Evolutionary conservation across 192 early-diverging fungal species (phyloP).

Genomic region (Umbelopsis ramanniana): DNA sequence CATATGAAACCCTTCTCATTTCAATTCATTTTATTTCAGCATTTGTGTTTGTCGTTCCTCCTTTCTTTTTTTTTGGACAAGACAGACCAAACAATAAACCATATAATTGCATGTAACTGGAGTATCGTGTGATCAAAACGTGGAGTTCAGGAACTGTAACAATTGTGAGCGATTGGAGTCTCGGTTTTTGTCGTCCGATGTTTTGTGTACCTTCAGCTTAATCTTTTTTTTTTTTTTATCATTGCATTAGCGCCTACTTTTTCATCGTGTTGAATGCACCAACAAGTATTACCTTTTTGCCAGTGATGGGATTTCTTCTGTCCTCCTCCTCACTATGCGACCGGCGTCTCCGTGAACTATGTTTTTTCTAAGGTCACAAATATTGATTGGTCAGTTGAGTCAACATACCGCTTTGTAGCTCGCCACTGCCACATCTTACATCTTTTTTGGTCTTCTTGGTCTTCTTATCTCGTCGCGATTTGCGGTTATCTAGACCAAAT

Average conservation of each 20-base stretch:
- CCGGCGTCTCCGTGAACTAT: not conserved
- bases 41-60: not conserved
- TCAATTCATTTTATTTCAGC: not conserved
- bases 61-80: not conserved
- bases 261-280: not conserved
- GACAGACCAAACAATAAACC: not conserved
- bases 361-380: not conserved
- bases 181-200: conserved; percentile 35
- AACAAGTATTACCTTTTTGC: conserved; percentile 31
- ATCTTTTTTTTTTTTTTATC: conserved; percentile 21
- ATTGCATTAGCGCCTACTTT: not conserved
- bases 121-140: conserved; percentile 28
- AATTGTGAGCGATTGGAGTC: conserved; percentile 37
- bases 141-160: conserved; percentile 38
- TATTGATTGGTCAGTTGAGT: not conserved
- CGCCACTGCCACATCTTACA: not conserved
- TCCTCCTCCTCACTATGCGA: conserved; percentile 17
- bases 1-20: too few relatives aligned
- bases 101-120: not conserved
- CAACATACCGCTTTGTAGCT: not conserved
- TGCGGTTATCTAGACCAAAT: not conserved
- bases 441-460: not conserved
- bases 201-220: conserved; percentile 40
- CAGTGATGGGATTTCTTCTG: conserved; percentile 36
- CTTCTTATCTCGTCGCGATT: not conserved